These are phyloP conservation scores for Coriaria nepalensis DNA, from an alignment of 306 rosid species.

Conservation along the genomic window DNA sequence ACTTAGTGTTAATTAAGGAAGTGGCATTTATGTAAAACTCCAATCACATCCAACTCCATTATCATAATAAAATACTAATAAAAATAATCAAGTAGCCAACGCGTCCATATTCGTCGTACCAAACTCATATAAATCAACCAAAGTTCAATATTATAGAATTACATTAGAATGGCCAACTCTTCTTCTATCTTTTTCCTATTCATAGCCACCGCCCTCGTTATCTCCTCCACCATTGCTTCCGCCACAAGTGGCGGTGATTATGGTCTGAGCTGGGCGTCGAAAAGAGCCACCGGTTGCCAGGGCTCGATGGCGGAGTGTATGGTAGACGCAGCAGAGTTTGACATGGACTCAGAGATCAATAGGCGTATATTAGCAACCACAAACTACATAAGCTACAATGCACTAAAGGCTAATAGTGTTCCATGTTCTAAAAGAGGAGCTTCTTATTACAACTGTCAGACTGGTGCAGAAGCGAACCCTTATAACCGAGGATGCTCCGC, in stretches of 20 bases:
- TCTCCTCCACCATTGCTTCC: neutral
- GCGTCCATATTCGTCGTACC: too few relatives aligned
- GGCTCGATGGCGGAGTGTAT: conserved; percentile 67
- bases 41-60: too few relatives aligned
- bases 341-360: conserved; percentile 37
- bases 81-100: too few relatives aligned
- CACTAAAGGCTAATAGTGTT: conserved; percentile 57
- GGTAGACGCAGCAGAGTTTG: conserved; percentile 25
- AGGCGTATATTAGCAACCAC: conserved; percentile 68
- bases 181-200: neutral
- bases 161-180: neutral
- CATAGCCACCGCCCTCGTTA: neutral
- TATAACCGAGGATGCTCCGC: conserved; percentile 58
- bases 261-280: conserved; percentile 27
- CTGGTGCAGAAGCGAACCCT: conserved; percentile 63
- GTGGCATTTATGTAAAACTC: too few relatives aligned
- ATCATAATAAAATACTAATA: too few relatives aligned
- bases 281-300: conserved; percentile 22
- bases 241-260: conserved; percentile 10
- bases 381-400: conserved; percentile 57
- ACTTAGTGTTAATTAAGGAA: conserved; percentile 14
- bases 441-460: conserved; percentile 64
- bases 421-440: conserved; percentile 80
- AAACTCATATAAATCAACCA: too few relatives aligned
- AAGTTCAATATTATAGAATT: too few relatives aligned